Evolutionary conservation across 192 early-diverging fungal genomes (phyloP).

Genomic region (Pecoramyces ruminantium): DNA sequence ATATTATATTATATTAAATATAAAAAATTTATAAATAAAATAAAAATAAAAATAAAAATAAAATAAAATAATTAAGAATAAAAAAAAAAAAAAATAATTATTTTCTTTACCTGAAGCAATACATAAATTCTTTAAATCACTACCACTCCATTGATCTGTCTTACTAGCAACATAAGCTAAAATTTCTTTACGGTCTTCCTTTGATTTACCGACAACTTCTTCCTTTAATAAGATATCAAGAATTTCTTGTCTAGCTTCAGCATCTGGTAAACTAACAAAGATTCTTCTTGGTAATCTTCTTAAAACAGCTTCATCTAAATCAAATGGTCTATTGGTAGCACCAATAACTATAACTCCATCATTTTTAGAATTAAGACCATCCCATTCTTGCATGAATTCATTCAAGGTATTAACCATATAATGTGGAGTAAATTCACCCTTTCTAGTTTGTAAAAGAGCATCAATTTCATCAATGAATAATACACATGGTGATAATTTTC

Average conservation of each 20-base stretch:
- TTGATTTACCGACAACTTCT: constrained; percentile 42
- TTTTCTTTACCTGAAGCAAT: constrained; percentile 46
- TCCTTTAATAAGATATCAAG: constrained; percentile 57
- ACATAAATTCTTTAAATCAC: constrained; percentile 88
- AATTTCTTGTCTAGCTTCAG: constrained; percentile 55
- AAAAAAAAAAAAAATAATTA: not conserved
- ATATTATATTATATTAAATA: too few relatives aligned
- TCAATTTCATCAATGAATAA: constrained; percentile 97
- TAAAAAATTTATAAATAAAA: too few relatives aligned
- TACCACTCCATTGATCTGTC: constrained; percentile 75
- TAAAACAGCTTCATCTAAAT: constrained; percentile 90
- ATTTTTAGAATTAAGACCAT: constrained; percentile 43
- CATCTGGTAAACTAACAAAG: constrained; percentile 57
- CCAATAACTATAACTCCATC: constrained; percentile 19
- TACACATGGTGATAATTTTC: constrained; percentile 84
- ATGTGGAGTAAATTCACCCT: constrained; percentile 19
- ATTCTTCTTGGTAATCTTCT: constrained; percentile 79
- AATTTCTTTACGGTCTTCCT: constrained; percentile 14
- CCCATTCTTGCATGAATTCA: constrained; percentile 97
- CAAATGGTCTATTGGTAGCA: constrained; percentile 91
- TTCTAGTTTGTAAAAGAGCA: constrained; percentile 62
- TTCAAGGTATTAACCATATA: constrained; percentile 68
- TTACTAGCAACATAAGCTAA: constrained; percentile 30
- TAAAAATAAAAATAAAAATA: too few relatives aligned
- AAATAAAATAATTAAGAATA: too few relatives aligned